Percentiles rank a stretch among this genome's conserved stretches.
Evolutionary conservation across 371 early-diverging fungal species (phyloP).

Genomic region (Zancudomyces culisetae): DNA sequence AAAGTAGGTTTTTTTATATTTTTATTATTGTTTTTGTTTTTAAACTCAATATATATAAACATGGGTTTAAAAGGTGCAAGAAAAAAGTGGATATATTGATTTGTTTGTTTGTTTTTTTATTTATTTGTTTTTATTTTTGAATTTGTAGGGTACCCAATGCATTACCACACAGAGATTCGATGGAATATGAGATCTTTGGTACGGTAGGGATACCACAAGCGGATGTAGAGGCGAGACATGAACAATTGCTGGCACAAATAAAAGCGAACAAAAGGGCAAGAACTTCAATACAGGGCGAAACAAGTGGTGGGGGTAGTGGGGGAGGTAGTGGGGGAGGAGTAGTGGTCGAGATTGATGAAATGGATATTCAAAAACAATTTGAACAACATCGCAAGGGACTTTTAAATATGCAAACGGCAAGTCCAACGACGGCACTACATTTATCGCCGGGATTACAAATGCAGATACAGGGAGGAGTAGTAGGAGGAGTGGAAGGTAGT

Average conservation of each 20-base stretch:
- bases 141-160: conserved; percentile 65
- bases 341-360: conserved; percentile 1
- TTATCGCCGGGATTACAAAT: too few relatives aligned
- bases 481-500: too few relatives aligned
- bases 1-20: conserved; percentile 25
- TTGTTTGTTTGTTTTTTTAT: neutral
- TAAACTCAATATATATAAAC: neutral
- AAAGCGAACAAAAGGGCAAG: conserved; percentile 5
- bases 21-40: conserved; percentile 1
- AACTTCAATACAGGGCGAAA: neutral
- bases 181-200: conserved; percentile 83
- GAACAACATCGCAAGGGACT: too few relatives aligned
- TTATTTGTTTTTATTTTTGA: neutral
- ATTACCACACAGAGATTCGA: conserved; percentile 58
- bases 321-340: neutral
- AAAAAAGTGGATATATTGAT: neutral
- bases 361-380: conserved; percentile 12
- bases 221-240: conserved; percentile 48
- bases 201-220: conserved; percentile 83
- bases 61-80: neutral
- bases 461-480: too few relatives aligned
- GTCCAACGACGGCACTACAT: conserved; percentile 12
- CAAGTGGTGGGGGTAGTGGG: neutral
- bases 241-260: conserved; percentile 17
- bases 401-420: too few relatives aligned